These are phyloP conservation scores for Cryptococcus wingfieldii DNA, from an alignment of 1,284 basidiomycete species.

Conservation along the genomic window DNA sequence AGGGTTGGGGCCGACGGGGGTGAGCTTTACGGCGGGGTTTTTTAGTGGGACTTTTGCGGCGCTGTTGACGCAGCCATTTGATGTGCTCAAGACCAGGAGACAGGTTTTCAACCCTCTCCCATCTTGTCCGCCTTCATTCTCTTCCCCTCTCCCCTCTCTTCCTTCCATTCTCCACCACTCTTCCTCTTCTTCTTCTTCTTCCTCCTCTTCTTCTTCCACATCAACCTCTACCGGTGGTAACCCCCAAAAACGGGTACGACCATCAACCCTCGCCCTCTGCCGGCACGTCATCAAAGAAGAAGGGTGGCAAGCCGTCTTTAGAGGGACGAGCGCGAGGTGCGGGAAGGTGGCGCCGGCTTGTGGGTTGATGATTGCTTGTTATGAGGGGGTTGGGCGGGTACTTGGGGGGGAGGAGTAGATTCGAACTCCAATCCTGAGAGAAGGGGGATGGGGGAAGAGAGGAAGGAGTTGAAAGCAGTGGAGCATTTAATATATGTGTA, in stretches of 20 bases:
- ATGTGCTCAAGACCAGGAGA: slow-evolving; percentile 89
- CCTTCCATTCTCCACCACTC: slow-evolving; percentile 54
- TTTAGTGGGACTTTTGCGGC: slow-evolving; percentile 61
- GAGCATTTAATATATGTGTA: too few relatives aligned
- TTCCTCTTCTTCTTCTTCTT: slow-evolving; percentile 32
- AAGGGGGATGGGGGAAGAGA: neutral
- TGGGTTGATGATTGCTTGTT: slow-evolving; percentile 78
- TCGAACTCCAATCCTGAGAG: neutral
- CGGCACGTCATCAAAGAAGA: slow-evolving; percentile 70
- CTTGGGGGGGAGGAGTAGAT: slow-evolving; percentile 25
- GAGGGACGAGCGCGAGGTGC: slow-evolving; percentile 79
- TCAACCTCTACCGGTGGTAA: too few relatives aligned
- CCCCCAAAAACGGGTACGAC: too few relatives aligned
- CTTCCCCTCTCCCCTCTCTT: slow-evolving; percentile 1
- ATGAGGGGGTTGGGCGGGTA: slow-evolving; percentile 63
- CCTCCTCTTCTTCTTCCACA: too few relatives aligned
- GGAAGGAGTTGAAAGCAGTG: too few relatives aligned
- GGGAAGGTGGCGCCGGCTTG: slow-evolving; percentile 98
- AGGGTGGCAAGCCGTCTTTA: slow-evolving; percentile 72
- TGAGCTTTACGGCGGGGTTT: slow-evolving; percentile 46
- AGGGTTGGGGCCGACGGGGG: slow-evolving; percentile 22
- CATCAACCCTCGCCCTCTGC: slow-evolving; percentile 35
- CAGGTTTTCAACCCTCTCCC: slow-evolving; percentile 60
- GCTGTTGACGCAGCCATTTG: slow-evolving; percentile 88
- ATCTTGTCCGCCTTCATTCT: neutral